Evolutionary conservation across 345 rosid species (phyloP), one percentile per base, ranked within the genome.

Genomic region (Toxicodendron radicans): DNA sequence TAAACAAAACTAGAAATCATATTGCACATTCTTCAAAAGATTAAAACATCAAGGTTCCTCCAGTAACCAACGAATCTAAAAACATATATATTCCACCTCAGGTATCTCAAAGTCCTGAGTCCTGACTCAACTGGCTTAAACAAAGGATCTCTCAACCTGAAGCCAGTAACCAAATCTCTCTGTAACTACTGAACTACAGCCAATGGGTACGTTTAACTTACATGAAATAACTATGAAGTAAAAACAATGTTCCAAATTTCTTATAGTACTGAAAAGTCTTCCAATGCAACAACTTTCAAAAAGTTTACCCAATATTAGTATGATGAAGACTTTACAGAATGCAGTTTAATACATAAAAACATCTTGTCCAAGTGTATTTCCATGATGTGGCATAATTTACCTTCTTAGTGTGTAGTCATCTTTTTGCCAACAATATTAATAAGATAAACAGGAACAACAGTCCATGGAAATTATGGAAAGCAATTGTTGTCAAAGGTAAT

Each of bases 341-440:
- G 41, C 74, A 23, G 16, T 45, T 45, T 33, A 45, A 46, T 9
- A 58, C 53, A 18, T 23, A 45, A 30, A 58, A 59, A 43, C 6
- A 30, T 71, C 17, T 33, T 48, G 9, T 12, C 6, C 5, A 43
- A 21, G 35, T 3, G 18, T 48, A 59, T 43, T 11, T 58, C 53
- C 45, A 63, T 70, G n/a, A 57, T 24, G 20, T 11, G 24, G 74
- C 27, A 14, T 58, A 71, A 43, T 23, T 52, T 14, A 70, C 38
- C 64, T 57, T 41, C 73, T 58, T 58, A 16, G 24, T 24, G 43
- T 23, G 49, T 20, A 18, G 12, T 21, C n/a, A 56, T 38, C 65
- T 24, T 58, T 71, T 12, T 24, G 10, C 43, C 43, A 8, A 41
- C 41, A 70, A 10, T 58, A 27, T 24, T 23, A 12, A 9, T 16